phyloP scores from a whole-genome alignment of 2,329 filamentous ascomycete genomes.

The Grosmannia clavigera region DNA sequence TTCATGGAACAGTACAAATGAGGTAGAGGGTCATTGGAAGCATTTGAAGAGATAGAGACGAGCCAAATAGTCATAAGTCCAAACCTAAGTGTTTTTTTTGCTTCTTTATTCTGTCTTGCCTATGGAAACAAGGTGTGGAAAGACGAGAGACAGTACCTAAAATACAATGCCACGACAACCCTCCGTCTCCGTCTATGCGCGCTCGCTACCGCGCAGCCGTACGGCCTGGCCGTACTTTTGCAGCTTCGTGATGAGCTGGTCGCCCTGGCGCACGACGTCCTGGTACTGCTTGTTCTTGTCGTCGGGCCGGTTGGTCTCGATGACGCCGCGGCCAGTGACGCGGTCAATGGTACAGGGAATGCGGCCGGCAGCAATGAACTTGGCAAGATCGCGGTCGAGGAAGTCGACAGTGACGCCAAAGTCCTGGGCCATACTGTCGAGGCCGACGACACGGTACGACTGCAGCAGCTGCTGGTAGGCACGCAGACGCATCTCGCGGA shows the following conservation, averaged over 20 bases:
- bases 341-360: conserved; percentile 97
- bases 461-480: conserved; percentile 95
- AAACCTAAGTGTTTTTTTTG: too few relatives aligned
- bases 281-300: conserved; percentile 99
- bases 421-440: conserved; percentile 92
- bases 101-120: too few relatives aligned
- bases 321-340: conserved; percentile 89
- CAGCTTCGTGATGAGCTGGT: conserved; percentile 95
- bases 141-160: too few relatives aligned
- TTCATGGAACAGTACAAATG: conserved; percentile 74
- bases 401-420: conserved; percentile 97
- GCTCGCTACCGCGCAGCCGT: conserved; percentile 83
- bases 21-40: not conserved
- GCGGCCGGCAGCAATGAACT: conserved; percentile 89
- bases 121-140: too few relatives aligned
- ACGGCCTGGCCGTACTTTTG: conserved; percentile 99
- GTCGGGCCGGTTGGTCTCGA: conserved; percentile 94
- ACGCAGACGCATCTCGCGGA: conserved; percentile 92
- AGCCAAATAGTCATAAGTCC: too few relatives aligned
- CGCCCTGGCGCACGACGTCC: conserved; percentile 93
- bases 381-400: conserved; percentile 87
- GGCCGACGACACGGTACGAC: conserved; percentile 92
- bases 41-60: not conserved
- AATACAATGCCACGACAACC: not conserved
- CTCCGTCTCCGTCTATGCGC: conserved; percentile 43